Evolutionary conservation across 1,284 basidiomycete genomes (phyloP).

Genomic region (Heliocybe sulcata): DNA sequence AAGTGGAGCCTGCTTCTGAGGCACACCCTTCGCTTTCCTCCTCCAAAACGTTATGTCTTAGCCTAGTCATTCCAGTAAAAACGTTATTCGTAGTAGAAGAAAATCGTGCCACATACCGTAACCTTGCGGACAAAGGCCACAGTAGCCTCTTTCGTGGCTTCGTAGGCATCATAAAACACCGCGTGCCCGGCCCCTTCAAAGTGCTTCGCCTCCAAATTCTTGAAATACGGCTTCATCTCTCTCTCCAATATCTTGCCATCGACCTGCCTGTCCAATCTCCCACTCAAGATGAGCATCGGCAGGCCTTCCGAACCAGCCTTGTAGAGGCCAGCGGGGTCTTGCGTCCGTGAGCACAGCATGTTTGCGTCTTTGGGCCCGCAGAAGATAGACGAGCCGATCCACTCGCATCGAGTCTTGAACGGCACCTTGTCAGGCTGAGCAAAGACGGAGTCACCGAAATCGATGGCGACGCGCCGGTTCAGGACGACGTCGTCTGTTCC

Average conservation of each 20-base stretch:
- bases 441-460: slow-evolving; percentile 14
- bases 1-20: too few species aligned
- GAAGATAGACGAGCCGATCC: slow-evolving; percentile 13
- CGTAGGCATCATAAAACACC: not conserved
- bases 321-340: slow-evolving; percentile 13
- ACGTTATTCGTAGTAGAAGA: not conserved
- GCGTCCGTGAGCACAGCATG: slow-evolving; percentile 8
- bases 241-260: slow-evolving; percentile 6
- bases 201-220: slow-evolving; percentile 9
- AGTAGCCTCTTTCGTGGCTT: not conserved
- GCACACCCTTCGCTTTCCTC: too few species aligned
- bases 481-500: slow-evolving; percentile 11
- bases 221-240: slow-evolving; percentile 15
- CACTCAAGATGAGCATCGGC: not conserved
- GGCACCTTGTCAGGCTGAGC: slow-evolving; percentile 10
- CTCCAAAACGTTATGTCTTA: not conserved
- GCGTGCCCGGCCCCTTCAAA: not conserved
- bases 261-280: not conserved
- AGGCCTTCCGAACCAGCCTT: slow-evolving; percentile 5
- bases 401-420: slow-evolving; percentile 12
- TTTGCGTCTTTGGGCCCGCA: slow-evolving; percentile 10
- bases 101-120: not conserved
- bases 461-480: slow-evolving; percentile 11
- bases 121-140: not conserved
- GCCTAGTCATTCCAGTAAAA: not conserved